Evolutionary conservation across 1,284 basidiomycete genomes (phyloP), one percentile per base, ranked within the genome.

Genomic region (Tylopilus sp.): DNA sequence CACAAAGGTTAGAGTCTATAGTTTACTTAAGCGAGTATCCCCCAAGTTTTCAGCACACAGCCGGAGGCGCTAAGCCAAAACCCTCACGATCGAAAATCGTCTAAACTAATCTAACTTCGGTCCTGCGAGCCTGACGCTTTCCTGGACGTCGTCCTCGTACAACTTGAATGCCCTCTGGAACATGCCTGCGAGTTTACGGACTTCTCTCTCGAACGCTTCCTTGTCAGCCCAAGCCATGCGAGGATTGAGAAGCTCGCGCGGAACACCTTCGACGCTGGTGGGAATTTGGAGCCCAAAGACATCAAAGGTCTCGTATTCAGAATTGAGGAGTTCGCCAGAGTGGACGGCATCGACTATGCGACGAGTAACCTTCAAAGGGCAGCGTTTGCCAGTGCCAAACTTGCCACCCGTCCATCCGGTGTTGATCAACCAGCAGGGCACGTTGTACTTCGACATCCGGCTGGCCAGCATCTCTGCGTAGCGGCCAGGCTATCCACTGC

Each of bases 371-470:
- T 91, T 92, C 74, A 97, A 85, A 26, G 94, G 88, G 81, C 94
- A 97, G 57, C 94, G 90, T 72, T 89, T 90, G 59, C 92, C 92
- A 19, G 74, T 73, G 50, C 96, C 96, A 69, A 86, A 99, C 73
- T 93, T 94, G 70, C 96, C 96, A 54, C 91, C 88, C 49, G 91
- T 89, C 96, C 96, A 99, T 64, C 96, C 96, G 18, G 96, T 98
- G 86, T 99, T 98, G 82, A 99, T 92, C 66, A 99, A 81, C 92
- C 92, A 99, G 78, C 95, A 97, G 73, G 96, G 75, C 65, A 94
- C 94, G 55, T 92, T 83, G 76, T 91, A 79, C 73, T 87, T 82
- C 52, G 86, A 74, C 96, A 99, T 99, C 65, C 91, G 86, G 66
- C 93, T 87, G 9, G 96, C 93, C 59, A 99, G 81, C 97, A 99